phyloP scores from a whole-genome alignment of 2,329 filamentous ascomycete genomes.

The Cryphonectria naterciae region DNA sequence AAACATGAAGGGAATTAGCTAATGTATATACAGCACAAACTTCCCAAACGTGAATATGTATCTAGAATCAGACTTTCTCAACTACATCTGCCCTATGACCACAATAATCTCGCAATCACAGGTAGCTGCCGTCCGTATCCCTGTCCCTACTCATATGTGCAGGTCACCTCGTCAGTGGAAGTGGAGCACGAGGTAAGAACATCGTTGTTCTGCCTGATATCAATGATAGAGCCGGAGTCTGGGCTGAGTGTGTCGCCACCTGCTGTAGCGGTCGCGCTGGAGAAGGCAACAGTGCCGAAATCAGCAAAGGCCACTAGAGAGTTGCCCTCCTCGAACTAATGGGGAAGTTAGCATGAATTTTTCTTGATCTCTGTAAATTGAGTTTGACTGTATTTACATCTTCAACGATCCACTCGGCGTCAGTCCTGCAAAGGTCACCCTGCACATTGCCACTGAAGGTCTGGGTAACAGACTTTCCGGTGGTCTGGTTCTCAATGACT shows the following conservation, averaged over 20 bases:
- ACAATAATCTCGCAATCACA: neutral
- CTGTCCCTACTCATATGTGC: conserved; percentile 1
- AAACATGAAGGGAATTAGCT: neutral
- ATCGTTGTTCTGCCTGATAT: conserved; percentile 17
- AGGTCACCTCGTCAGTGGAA: neutral
- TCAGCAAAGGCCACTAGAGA: conserved; percentile 47
- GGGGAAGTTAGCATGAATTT: neutral
- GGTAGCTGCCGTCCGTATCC: neutral
- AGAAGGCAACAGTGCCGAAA: conserved; percentile 50
- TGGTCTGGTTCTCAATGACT: conserved; percentile 51
- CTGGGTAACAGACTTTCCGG: conserved; percentile 53
- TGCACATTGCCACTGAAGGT: conserved; percentile 44
- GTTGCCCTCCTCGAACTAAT: conserved; percentile 40
- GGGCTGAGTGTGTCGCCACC: conserved; percentile 37
- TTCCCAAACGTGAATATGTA: neutral
- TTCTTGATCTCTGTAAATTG: neutral
- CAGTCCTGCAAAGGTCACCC: conserved; percentile 39
- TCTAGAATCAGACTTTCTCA: neutral
- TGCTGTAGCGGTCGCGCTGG: conserved; percentile 38
- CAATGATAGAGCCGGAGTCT: conserved; percentile 45
- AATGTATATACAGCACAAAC: neutral
- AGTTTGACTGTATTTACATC: conserved; percentile 36
- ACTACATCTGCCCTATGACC: neutral
- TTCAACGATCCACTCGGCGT: conserved; percentile 66
- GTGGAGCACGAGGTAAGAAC: conserved; percentile 16